Base-by-base conservation (phyloP, 108 stramenopile species). In the Discostella pseudostelligera region DNA sequence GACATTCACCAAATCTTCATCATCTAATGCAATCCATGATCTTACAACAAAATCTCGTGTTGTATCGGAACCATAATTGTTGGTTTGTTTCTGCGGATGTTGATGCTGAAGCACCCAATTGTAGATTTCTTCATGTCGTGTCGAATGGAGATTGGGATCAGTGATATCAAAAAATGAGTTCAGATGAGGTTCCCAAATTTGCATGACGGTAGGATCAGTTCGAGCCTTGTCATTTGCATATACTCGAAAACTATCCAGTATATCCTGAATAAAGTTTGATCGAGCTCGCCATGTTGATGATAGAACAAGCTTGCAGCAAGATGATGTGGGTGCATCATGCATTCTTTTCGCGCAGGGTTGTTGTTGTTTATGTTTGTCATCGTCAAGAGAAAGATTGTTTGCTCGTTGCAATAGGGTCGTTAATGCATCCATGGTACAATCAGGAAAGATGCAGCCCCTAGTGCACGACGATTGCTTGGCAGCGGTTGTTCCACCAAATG, bases 11-110 rank as follows among this genome's bases (percentile, higher is more conserved):
- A 89, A 70, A 45, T 89, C 84, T 72, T 89, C 88, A 53, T 89
- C 88, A 50, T 89, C 88, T 16, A 89, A 55, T 26, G 81, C 85
- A 56, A 89, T 58, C 88, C 88, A 89, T 16, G 75, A 72, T 36
- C 67, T 25, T 36, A 76, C 47, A 11, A 51, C 56, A 39, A 22
- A 58, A 42, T 61, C 49, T 21, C 45, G 58, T 19, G 32, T 74
- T 28, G 0, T 53, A 42, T 39, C 25, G 24, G 19, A 14, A 29
- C 47, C 46, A 0, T 9, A 19, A 4, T 0, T 16, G 0, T 6
- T 59, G 19, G 14, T 7, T 29, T n/a, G 40, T 14, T 10, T 12
- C 24, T 26, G 55, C 0, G 8, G 46, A 21, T n/a, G 40, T 14
- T 10, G 16, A 39, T 26, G 55, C 0, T 8, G 46, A 21, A 20